Percentiles rank a stretch among this genome's conserved stretches.
Evolutionary conservation across 257 asterid genomes (phyloP).

Genomic region (Hygrophila difformis): DNA sequence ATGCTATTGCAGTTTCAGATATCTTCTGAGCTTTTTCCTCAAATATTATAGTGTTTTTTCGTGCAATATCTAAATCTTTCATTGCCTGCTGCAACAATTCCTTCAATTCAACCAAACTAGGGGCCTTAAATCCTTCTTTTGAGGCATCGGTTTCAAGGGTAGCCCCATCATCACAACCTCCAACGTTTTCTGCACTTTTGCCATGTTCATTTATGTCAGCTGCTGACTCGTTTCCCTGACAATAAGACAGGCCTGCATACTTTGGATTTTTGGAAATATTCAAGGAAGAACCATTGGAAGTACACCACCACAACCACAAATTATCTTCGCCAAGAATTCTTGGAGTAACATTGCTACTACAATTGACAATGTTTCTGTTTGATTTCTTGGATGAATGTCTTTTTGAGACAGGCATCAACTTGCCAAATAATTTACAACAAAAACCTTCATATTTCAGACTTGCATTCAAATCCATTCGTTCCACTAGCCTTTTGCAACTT

Average conservation of each 20-base stretch:
- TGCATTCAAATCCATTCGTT: slow-evolving; percentile 15
- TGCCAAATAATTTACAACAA: slow-evolving; percentile 21
- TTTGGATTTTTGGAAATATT: slow-evolving; percentile 21
- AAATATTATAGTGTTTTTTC: slow-evolving; percentile 56
- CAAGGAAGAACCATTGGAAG: slow-evolving; percentile 22
- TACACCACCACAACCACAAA: slow-evolving; percentile 19
- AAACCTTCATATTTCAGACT: slow-evolving; percentile 19
- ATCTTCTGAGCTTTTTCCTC: slow-evolving; percentile 88
- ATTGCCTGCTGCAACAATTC: slow-evolving; percentile 69
- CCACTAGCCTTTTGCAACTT: no score
- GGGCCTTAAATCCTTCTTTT: slow-evolving; percentile 29
- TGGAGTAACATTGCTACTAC: slow-evolving; percentile 18
- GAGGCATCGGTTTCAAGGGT: slow-evolving; percentile 29
- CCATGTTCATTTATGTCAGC: slow-evolving; percentile 61
- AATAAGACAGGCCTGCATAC: slow-evolving; percentile 27
- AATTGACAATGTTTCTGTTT: slow-evolving; percentile 19
- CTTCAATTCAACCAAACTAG: slow-evolving; percentile 68
- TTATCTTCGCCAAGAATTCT: slow-evolving; percentile 21
- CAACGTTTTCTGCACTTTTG: slow-evolving; percentile 37
- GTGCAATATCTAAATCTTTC: slow-evolving; percentile 67
- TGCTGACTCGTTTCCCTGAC: slow-evolving; percentile 87
- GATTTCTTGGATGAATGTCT: slow-evolving; percentile 24
- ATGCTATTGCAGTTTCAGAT: slow-evolving; percentile 84
- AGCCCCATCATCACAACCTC: slow-evolving; percentile 28
- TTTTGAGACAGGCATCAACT: slow-evolving; percentile 18